A percentile compares a stretch with the other conserved stretches of the same genome.
Conservation (phyloP, 2,329 filamentous ascomycete species). For the Nothophoma quercina region DNA sequence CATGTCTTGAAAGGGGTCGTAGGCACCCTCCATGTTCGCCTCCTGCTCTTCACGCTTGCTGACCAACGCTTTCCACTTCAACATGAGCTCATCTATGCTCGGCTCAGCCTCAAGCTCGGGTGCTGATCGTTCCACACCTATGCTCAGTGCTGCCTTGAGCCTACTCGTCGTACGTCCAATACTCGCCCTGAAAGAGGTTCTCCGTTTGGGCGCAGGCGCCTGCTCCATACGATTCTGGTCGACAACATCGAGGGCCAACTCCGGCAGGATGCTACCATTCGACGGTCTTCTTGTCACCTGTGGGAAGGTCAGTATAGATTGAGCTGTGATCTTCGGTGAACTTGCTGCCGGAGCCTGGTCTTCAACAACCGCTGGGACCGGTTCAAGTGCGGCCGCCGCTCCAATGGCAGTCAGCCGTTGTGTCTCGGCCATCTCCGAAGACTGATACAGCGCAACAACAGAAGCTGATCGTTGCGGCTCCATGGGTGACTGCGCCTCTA, state of each 20-base stretch:
- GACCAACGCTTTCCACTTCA: background rate
- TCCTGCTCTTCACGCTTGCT: background rate
- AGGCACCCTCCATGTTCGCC: background rate
- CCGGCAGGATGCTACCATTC: background rate
- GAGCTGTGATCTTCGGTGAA: background rate
- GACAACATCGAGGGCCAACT: background rate
- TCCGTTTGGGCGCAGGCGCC: background rate
- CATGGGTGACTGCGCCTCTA: background rate
- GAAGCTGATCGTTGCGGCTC: background rate
- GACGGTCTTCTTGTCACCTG: background rate
- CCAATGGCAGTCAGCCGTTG: background rate
- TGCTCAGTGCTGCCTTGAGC: background rate
- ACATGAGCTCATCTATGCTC: background rate
- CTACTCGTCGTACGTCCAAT: background rate
- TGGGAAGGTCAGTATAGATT: background rate
- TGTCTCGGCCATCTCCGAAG: background rate
- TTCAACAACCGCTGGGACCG: background rate
- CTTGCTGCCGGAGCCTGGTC: background rate
- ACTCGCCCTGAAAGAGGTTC: background rate
- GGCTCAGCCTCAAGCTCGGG: background rate
- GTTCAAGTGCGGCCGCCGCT: background rate
- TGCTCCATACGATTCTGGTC: background rate
- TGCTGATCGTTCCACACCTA: background rate
- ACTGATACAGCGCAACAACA: background rate
- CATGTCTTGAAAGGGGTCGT: constrained; percentile 1